phyloP scores from a whole-genome alignment of 1,139 yeast genomes.

The Yamadazyma epiphylla region DNA sequence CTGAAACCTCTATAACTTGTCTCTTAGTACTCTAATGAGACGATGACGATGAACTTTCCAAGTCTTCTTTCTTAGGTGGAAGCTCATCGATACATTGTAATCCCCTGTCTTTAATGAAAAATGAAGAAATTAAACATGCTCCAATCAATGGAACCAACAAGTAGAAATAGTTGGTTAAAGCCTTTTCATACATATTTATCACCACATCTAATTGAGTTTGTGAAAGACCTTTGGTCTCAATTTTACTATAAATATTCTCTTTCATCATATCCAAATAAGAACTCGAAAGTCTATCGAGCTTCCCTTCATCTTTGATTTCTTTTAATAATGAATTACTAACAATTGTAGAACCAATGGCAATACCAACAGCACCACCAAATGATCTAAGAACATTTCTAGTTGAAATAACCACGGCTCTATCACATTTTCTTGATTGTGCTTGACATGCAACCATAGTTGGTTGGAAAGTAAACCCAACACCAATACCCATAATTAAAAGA shows the following conservation, averaged over 20 bases:
- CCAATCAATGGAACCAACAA: slow-evolving; percentile 40
- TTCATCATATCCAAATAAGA: slow-evolving; percentile 15
- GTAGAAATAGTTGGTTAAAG: slow-evolving; percentile 36
- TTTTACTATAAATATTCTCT: slow-evolving; percentile 15
- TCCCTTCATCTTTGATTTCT: slow-evolving; percentile 7
- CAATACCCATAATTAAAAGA: slow-evolving; percentile 45
- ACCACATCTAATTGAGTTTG: slow-evolving; percentile 20
- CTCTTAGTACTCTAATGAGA: too few relatives aligned
- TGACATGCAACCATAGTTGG: slow-evolving; percentile 53
- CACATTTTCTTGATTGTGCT: slow-evolving; percentile 47
- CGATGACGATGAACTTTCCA: slow-evolving; percentile 5
- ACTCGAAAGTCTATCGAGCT: slow-evolving; percentile 7
- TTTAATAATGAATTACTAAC: slow-evolving; percentile 18
- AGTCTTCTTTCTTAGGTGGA: slow-evolving; percentile 5
- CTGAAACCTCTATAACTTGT: too few relatives aligned
- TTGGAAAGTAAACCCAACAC: slow-evolving; percentile 32
- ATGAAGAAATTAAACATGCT: slow-evolving; percentile 29
- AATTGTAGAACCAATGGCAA: slow-evolving; percentile 24
- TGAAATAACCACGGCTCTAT: slow-evolving; percentile 55
- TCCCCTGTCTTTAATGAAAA: slow-evolving; percentile 38
- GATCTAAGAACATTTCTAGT: slow-evolving; percentile 52
- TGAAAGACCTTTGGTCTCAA: slow-evolving; percentile 15
- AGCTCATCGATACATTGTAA: slow-evolving; percentile 34
- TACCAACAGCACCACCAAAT: slow-evolving; percentile 49
- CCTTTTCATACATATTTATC: slow-evolving; percentile 26